Percentiles rank a stretch among this genome's conserved stretches.
Conservation (phyloP, 2,329 filamentous ascomycete genomes). For the Anisogramma anomala region DNA sequence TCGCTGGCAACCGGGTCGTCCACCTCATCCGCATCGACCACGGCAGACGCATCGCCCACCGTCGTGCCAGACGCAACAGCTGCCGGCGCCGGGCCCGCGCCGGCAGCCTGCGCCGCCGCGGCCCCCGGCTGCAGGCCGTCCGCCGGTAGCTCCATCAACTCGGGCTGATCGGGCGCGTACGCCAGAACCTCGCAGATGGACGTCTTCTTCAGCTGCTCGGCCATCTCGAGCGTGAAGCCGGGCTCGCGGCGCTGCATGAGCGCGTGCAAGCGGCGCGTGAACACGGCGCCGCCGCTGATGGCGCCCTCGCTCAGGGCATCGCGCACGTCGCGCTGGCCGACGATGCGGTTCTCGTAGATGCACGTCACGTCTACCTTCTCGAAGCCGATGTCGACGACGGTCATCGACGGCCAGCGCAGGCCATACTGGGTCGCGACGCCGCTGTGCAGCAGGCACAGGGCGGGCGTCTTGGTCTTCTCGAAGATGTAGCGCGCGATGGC, state of each 20-base stretch:
- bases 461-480: conserved; percentile 91
- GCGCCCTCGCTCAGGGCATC: conserved; percentile 27
- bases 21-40: conserved; percentile 23
- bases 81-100: conserved; percentile 20
- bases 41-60: conserved; percentile 23
- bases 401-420: conserved; percentile 61
- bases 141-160: conserved; percentile 37
- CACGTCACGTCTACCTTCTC: conserved; percentile 90
- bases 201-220: conserved; percentile 58
- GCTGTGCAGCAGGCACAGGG: conserved; percentile 81
- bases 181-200: conserved; percentile 55
- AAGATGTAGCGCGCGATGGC: conserved; percentile 88
- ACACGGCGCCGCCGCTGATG: conserved; percentile 73
- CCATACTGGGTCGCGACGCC: conserved; percentile 82
- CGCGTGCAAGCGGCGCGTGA: conserved; percentile 63
- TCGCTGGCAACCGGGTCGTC: conserved; percentile 44
- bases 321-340: conserved; percentile 53
- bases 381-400: conserved; percentile 81
- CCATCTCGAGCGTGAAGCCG: conserved; percentile 53
- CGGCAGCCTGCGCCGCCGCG: conserved; percentile 16
- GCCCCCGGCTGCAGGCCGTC: conserved; percentile 20
- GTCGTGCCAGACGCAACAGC: conserved; percentile 14
- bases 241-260: conserved; percentile 44
- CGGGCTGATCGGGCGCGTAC: conserved; percentile 34
- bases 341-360: conserved; percentile 68